Evolutionary conservation across 805 yeast species (phyloP).

Genomic region (Ogataea nakhonphanomensis): DNA sequence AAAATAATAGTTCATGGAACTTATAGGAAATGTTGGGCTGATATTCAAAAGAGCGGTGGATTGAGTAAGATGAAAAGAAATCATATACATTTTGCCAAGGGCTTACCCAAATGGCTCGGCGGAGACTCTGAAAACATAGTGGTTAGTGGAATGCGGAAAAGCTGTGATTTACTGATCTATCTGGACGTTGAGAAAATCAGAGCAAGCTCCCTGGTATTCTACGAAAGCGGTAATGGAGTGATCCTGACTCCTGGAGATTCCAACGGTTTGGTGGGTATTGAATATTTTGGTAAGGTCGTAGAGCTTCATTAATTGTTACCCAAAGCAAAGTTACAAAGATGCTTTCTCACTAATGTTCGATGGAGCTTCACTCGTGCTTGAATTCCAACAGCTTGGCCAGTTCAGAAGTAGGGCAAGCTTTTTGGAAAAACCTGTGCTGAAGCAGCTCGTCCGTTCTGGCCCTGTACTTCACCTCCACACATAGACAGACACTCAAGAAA

Average conservation of each 20-base stretch:
- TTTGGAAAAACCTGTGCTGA: slow-evolving; percentile 66
- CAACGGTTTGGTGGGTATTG: slow-evolving; percentile 46
- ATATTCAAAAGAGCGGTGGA: slow-evolving; percentile 52
- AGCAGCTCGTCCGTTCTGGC: slow-evolving; percentile 88
- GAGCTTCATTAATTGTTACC: neutral
- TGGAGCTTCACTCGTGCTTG: slow-evolving; percentile 17
- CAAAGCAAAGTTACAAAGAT: slow-evolving; percentile 1
- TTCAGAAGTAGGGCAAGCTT: slow-evolving; percentile 58
- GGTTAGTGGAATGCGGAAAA: slow-evolving; percentile 71
- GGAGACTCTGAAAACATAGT: slow-evolving; percentile 31
- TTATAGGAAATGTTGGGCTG: slow-evolving; percentile 40
- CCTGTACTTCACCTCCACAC: slow-evolving; percentile 90
- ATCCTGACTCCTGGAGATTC: slow-evolving; percentile 61
- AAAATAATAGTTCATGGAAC: slow-evolving; percentile 78
- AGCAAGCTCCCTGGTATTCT: slow-evolving; percentile 46
- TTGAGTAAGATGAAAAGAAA: slow-evolving; percentile 68
- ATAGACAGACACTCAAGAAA: slow-evolving; percentile 84
- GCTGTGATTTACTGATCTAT: slow-evolving; percentile 56
- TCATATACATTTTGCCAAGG: slow-evolving; percentile 82
- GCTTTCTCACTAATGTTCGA: slow-evolving; percentile 7
- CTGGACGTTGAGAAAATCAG: slow-evolving; percentile 53
- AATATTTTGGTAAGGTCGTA: slow-evolving; percentile 37
- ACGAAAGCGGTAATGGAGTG: slow-evolving; percentile 70
- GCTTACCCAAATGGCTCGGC: slow-evolving; percentile 36
- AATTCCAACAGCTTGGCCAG: slow-evolving; percentile 53